Evolutionary conservation across 257 asterid genomes (phyloP), one percentile per base, ranked within the genome.

Genomic region (Nicotiana undulata): DNA sequence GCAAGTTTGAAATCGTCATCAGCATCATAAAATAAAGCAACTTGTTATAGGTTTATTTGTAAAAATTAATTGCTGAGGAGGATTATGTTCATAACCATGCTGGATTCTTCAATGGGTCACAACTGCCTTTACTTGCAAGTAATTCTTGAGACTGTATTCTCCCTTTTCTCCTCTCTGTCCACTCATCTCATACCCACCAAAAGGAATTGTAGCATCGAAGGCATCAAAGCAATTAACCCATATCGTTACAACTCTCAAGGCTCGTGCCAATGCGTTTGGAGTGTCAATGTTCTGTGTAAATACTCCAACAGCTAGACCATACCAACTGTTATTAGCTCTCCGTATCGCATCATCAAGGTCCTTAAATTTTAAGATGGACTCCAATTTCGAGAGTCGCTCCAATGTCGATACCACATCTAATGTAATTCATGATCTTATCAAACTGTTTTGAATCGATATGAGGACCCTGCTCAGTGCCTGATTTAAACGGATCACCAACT

Each of bases 111-210:
- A 96, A 67, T 32, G 97, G 32, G 94, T 92, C 37, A 90, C 97
- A 9, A 96, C 97, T n/a, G 99, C 99, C 84, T 92, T 96, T 83
- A 93, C 98, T 86, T 93, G 97, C 89, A 92, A 85, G 93, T 95
- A 93, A 70, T 90, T 93, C 90, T 89, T 93, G 80, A 93, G 94
- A 85, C 97, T 86, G 88, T 93, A 95, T 81, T 90, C 96, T 16
- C 98, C 97, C 87, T 92, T 95, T 65, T 95, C 97, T 88, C 99
- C 86, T 44, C 99, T 98, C 2, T 89, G 89, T 18, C 99, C 98
- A 61, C 97, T 96, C 98, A 92, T 92, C 89, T 96, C 93, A 83
- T 96, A 96, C 17, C 98, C 99, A 72, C 98, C 99, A 55, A 92
- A 92, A 31, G 99, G 99, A 58, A 96, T 96, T 18, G 98, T 82